Percentiles rank a stretch among this genome's conserved stretches.
Conservation (phyloP, 768 basidiomycete genomes). For the Nidula microcarpa region DNA sequence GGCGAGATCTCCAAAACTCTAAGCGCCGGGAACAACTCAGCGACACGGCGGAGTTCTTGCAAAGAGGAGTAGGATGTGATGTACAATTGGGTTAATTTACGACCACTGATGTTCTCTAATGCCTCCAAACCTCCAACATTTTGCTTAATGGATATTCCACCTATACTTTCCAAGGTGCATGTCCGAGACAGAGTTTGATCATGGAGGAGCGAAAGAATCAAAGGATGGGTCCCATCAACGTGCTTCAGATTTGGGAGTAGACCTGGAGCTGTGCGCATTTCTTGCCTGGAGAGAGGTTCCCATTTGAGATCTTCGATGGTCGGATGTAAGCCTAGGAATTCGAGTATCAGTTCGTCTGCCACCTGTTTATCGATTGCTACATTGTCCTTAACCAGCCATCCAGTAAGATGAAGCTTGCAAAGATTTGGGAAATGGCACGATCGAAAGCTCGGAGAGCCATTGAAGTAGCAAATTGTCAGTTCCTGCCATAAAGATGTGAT, state of each 20-base stretch:
- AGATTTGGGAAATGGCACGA: conserved; percentile 9
- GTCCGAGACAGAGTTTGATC: background rate
- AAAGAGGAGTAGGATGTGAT: too few relatives aligned
- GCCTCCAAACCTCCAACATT: too few relatives aligned
- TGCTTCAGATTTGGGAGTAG: background rate
- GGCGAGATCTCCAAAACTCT: too few relatives aligned
- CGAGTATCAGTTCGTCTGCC: conserved; percentile 8
- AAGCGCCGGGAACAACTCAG: too few relatives aligned
- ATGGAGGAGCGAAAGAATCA: background rate
- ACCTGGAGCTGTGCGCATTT: background rate
- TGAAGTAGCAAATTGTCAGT: background rate
- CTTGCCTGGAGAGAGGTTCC: conserved; percentile 10
- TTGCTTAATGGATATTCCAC: too few relatives aligned
- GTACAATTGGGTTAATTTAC: too few relatives aligned
- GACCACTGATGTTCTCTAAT: too few relatives aligned
- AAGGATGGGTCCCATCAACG: background rate
- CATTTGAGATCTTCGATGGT: conserved; percentile 19
- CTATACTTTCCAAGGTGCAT: background rate
- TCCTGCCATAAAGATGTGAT: background rate
- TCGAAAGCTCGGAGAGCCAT: background rate
- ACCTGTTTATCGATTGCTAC: background rate
- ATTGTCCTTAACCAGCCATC: background rate
- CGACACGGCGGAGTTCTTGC: too few relatives aligned
- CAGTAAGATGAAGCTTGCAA: conserved; percentile 9
- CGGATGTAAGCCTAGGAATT: conserved; percentile 17